Evolutionary conservation across 2,329 filamentous ascomycete species (phyloP), one percentile per base, ranked within the genome.

Genomic region (Neofusicoccum parvum): DNA sequence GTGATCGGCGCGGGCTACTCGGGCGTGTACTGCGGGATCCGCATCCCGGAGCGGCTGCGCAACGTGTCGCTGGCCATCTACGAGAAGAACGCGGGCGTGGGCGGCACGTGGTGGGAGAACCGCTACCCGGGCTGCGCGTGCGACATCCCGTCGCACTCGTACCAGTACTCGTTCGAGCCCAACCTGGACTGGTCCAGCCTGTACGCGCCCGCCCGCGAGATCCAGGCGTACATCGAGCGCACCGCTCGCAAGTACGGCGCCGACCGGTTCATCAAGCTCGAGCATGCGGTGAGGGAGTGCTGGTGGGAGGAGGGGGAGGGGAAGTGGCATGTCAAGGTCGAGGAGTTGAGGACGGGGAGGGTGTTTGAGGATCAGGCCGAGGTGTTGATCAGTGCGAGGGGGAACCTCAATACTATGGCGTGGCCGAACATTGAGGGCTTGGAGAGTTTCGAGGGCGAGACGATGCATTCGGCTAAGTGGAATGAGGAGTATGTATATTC

Each of bases 1-100:
- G 77, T 81, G 3, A 80, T 82, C 32, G 79, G 79, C 36, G 79
- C 79, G 43, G 79, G 79, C 0, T 81, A 78, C 56, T 80, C 78
- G 0, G 79, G 79, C 20, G 78, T 82, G 9, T 81, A 81, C 64
- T 75, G 74, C 43, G 79, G 78, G 3, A 81, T 82, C 59, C 72
- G 80, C 5, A 79, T 81, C 67, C 79, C 79, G 0, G 78, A 82
- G 66, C 71, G 72, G 53, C 64, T 78, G 3, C 69, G 71, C 54
- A 80, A 81, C 66, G 76, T 77, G 14, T 76, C 79, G 3, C 68
- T 80, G 14, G 73, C 75, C 14, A 79, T 80, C 6, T 80, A 80
- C 53, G 79, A 81, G 67, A 80, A 80, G 73, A 80, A 81, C 67
- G 74, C 70, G 7, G 78, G 78, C 2, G 72, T 80, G 17, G 78